Evolutionary conservation across 495 filamentous ascomycete genomes (phyloP).

Genomic region (Penicillium paxilli): DNA sequence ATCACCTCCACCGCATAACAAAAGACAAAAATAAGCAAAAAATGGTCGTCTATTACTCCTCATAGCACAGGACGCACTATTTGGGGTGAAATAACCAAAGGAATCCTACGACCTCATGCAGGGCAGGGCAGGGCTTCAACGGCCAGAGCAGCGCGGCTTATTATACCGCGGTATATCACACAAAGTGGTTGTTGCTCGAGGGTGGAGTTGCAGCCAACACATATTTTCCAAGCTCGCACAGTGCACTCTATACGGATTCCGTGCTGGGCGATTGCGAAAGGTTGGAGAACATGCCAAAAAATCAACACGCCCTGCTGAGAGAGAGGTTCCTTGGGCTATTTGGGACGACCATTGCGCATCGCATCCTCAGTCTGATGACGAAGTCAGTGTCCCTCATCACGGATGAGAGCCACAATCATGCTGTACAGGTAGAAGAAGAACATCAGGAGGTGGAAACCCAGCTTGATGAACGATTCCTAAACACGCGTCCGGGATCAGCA

Average conservation of each 20-base stretch:
- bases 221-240: not conserved
- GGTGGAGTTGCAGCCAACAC: not conserved
- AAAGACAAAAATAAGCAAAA: not conserved
- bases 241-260: not conserved
- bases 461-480: constrained; percentile 98
- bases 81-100: constrained; percentile 11
- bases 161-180: not conserved
- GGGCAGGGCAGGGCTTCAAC: not conserved
- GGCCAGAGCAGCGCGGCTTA: not conserved
- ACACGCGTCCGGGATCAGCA: constrained; percentile 1
- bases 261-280: not conserved
- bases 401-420: constrained; percentile 98
- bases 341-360: constrained; percentile 38
- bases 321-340: constrained; percentile 11
- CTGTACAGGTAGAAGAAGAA: constrained; percentile 99
- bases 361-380: constrained; percentile 41
- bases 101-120: not conserved
- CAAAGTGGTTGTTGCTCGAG: not conserved
- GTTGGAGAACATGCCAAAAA: not conserved
- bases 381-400: constrained; percentile 83
- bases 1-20: constrained; percentile 9
- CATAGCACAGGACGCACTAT: constrained; percentile 2
- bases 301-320: not conserved
- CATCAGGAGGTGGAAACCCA: constrained; percentile 98
- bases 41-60: constrained; percentile 16